Base-by-base conservation (phyloP, 768 basidiomycete species). In the Pleurotus cornucopiae region DNA sequence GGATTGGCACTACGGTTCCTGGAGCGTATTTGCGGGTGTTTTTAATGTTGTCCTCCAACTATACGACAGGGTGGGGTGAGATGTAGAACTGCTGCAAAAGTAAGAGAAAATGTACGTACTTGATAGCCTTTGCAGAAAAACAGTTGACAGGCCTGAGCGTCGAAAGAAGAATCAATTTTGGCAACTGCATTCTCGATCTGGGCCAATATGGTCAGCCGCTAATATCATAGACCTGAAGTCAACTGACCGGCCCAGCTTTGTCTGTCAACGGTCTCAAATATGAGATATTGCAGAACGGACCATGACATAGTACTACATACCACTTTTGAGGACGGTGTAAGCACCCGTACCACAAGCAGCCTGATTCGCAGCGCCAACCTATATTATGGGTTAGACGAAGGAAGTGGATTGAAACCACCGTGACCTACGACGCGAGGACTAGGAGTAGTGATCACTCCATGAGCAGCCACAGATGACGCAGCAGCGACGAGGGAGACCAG, bases 61-160 rank as follows among this genome's bases (percentile, higher is more conserved):
- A 18, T 2, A 47, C 49, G 49, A 26, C 13, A 13, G 30, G 52
- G 13, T 13, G 9, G 58, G 34, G 14, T 11, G 7, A 30, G 13
- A 49, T 16, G 16, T 46, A 23, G 14, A 39, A 11, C 9, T 7
- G 23, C 34, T 41, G 13, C 13, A 43, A 16, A 21, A 49, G 5
- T 7, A 25, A 5, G 30, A 25, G 1, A 38, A 20, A 25, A 13
- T 41, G 6, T 41, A 44, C 66, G 14, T 40, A 68, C 70, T 60
- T 70, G 70, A 46, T 62, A 61, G 11, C 71, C 70, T 53, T 65
- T 58, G 54, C 72, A 72, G 61, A 73, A 69, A 57, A 66, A 72
- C 16, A 72, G 63, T 38, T 71, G 64, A 54, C 71, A 73, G 12
- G 64, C 66, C 23, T 62, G 60, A 38, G 71, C 65, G 54, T 73